Percentiles rank a stretch among this genome's conserved stretches.
These are phyloP conservation scores for Curvularia spicifera DNA, from an alignment of 2,329 filamentous ascomycete species.

Conservation along the genomic window DNA sequence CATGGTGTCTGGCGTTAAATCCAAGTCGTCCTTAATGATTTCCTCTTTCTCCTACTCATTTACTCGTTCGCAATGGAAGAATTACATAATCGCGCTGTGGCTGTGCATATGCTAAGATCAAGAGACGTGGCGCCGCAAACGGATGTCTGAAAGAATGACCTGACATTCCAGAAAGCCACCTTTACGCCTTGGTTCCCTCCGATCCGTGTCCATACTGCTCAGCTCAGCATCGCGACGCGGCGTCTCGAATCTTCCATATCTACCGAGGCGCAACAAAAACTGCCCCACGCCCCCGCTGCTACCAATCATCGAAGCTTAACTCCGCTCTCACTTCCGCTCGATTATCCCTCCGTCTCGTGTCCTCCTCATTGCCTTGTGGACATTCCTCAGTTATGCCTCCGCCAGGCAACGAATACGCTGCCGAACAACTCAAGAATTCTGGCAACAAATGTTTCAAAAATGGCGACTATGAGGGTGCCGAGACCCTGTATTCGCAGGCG, in stretches of 20 bases:
- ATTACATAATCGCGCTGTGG: constrained; percentile 8
- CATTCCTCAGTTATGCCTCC: constrained; percentile 27
- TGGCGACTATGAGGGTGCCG: constrained; percentile 70
- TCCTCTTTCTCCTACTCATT: background rate
- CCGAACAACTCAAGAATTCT: constrained; percentile 57
- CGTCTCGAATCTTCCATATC: constrained; percentile 37
- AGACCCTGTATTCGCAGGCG: constrained; percentile 75
- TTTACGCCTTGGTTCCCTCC: constrained; percentile 2
- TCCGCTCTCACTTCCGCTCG: constrained; percentile 29
- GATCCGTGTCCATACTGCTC: constrained; percentile 18
- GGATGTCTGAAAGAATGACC: background rate
- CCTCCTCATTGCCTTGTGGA: constrained; percentile 7
- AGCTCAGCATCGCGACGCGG: constrained; percentile 20
- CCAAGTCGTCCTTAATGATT: background rate
- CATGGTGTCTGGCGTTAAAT: background rate
- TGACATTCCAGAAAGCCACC: background rate
- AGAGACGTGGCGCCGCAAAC: constrained; percentile 1
- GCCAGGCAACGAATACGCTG: constrained; percentile 47
- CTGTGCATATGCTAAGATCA: constrained; percentile 3
- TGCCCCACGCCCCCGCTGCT: constrained; percentile 26
- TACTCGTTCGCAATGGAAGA: background rate
- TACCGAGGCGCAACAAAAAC: constrained; percentile 19
- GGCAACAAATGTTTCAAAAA: constrained; percentile 71
- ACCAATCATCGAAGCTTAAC: constrained; percentile 33
- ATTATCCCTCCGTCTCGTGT: constrained; percentile 3